Base-by-base conservation (phyloP, 2,329 filamentous ascomycete species). In the Bipolaris gigantea region DNA sequence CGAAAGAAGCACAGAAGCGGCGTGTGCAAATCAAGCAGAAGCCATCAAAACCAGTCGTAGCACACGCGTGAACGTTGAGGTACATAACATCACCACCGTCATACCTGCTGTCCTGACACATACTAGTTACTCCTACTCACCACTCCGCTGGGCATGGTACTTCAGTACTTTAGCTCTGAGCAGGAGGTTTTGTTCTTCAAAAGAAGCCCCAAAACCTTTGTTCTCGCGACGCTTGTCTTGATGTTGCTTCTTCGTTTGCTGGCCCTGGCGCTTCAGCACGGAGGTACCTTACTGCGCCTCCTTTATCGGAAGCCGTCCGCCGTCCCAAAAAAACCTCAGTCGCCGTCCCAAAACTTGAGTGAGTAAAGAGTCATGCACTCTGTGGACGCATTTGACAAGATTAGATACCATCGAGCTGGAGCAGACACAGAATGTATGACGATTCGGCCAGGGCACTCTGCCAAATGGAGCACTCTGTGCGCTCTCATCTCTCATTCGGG, bases 141-240 rank as follows among this genome's bases (percentile, higher is more conserved):
- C 4, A 57, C 48, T 0, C 54, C 57, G 0, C 38, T 57, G 2
- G 34, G 10, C 3, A 47, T 59, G 19, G 50, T 48, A 0, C 41
- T 57, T 4, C 54, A 59, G 21, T 56, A 56, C 7, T 59, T 57
- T 25, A 36, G 50, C 6, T 48, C 53, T 0, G 54, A 55, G 10
- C 34, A 47, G 15, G 40, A 47, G 2, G 40, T 56, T 1, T 48
- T 59, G 8, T 42, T 48, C 3, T 54, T 57, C 16, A 35, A 50
- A 8, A 43, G 48, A 0, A 57, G 45, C 21, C 36, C 57, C 2
- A 52, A 25, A 13, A 41, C 50, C 0, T 57, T 57, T 15, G 18
- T 54, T 1, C 2, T 57, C 1, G 38, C 32, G 8, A 42, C 40
- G 4, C 5, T 59, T 2, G 18, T 59, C 4, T 16, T 56, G 1